phyloP scores from a whole-genome alignment of 1,284 basidiomycete genomes.

The Cystobasidiaceae sp. region DNA sequence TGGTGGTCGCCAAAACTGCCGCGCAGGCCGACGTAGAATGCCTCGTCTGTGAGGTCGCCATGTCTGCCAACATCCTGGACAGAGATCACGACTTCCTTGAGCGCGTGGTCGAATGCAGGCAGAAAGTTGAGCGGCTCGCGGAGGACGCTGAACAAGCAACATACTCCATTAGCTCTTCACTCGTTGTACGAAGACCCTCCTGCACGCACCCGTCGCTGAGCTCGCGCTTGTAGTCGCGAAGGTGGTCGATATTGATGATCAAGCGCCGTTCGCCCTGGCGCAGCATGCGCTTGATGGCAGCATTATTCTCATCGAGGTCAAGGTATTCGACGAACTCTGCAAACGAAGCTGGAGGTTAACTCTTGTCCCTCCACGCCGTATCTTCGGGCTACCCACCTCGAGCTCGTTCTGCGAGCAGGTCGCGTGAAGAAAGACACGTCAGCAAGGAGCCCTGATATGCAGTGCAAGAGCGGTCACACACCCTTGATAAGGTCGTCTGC shows the following conservation, averaged over 20 bases:
- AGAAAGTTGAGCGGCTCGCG: conserved; percentile 82
- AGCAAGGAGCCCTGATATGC: conserved; percentile 36
- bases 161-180: no score
- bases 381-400: conserved; percentile 19
- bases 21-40: conserved; percentile 77
- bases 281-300: conserved; percentile 75
- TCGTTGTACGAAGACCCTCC: no score
- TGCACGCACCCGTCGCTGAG: conserved; percentile 51
- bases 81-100: conserved; percentile 67
- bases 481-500: conserved; percentile 30
- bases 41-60: conserved; percentile 50
- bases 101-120: conserved; percentile 86
- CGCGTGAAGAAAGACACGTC: conserved; percentile 40
- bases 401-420: conserved; percentile 16
- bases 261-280: conserved; percentile 78
- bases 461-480: background rate
- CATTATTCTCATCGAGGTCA: conserved; percentile 34
- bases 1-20: conserved; percentile 99
- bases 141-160: conserved; percentile 58
- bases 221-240: conserved; percentile 86
- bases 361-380: no score
- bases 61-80: conserved; percentile 76
- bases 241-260: conserved; percentile 92
- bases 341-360: background rate
- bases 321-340: conserved; percentile 24